These are phyloP conservation scores for Neurospora sublineolata DNA, from an alignment of 495 filamentous ascomycete species.

Conservation along the genomic window DNA sequence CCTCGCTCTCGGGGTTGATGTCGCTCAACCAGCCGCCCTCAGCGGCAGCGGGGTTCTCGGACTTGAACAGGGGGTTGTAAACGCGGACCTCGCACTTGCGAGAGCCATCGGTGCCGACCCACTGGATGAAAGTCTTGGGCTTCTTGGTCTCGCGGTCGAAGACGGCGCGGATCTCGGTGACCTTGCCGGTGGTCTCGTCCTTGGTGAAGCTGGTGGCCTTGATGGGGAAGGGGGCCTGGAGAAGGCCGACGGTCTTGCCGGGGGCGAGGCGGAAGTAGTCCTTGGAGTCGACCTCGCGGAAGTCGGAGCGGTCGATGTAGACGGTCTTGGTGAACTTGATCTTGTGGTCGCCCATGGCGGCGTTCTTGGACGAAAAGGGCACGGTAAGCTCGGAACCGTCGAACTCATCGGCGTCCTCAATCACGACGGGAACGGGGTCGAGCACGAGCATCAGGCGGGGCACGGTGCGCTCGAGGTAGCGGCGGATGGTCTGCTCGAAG, in stretches of 20 bases:
- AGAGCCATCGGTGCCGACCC: conserved; percentile 60
- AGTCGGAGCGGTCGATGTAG: conserved; percentile 89
- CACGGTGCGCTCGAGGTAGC: conserved; percentile 72
- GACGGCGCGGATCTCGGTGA: conserved; percentile 57
- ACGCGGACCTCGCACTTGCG: conserved; percentile 67
- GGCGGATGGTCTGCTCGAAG: conserved; percentile 69
- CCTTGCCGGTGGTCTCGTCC: conserved; percentile 52
- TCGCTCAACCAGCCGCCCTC: conserved; percentile 71
- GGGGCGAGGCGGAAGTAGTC: conserved; percentile 93
- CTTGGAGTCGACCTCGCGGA: conserved; percentile 70
- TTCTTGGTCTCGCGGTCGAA: conserved; percentile 63
- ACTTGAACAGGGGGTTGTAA: conserved; percentile 77
- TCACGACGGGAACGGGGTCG: conserved; percentile 67
- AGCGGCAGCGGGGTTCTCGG: conserved; percentile 60
- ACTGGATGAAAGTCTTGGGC: conserved; percentile 86
- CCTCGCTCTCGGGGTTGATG: conserved; percentile 75
- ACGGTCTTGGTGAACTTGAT: conserved; percentile 75
- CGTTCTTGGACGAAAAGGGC: conserved; percentile 67
- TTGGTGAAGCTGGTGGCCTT: conserved; percentile 66
- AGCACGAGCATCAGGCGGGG: conserved; percentile 80
- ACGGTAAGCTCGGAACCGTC: conserved; percentile 44
- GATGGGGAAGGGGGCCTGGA: conserved; percentile 75
- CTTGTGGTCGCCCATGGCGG: conserved; percentile 45
- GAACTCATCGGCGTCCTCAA: conserved; percentile 62
- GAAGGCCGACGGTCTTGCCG: conserved; percentile 76